phyloP scores from a whole-genome alignment of 768 basidiomycete species.

The Boletus sensibilis region DNA sequence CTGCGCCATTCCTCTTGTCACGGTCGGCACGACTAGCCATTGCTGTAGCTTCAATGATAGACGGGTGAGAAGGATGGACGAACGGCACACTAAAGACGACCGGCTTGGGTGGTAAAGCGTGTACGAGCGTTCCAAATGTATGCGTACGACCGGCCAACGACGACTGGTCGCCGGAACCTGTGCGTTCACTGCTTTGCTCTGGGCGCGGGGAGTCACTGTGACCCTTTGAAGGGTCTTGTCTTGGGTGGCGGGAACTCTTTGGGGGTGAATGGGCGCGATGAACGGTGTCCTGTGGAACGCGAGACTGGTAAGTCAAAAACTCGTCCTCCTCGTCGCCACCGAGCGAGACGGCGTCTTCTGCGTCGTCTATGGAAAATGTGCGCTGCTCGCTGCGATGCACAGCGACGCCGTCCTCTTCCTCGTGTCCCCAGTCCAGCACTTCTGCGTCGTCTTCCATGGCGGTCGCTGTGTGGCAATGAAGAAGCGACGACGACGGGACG shows the following conservation, averaged over 20 bases:
- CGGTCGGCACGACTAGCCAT: constrained; percentile 51
- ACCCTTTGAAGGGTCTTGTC: constrained; percentile 12
- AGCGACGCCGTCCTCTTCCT: constrained; percentile 44
- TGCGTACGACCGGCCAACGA: constrained; percentile 24
- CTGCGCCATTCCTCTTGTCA: constrained; percentile 43
- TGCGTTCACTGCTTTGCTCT: constrained; percentile 9
- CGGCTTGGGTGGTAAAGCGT: constrained; percentile 70
- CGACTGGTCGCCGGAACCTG: constrained; percentile 21
- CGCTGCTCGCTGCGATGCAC: constrained; percentile 41
- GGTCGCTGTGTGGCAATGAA: constrained; percentile 16
- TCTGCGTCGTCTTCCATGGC: constrained; percentile 68
- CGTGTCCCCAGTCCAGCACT: constrained; percentile 67
- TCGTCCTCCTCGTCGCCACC: constrained; percentile 73
- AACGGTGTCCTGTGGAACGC: constrained; percentile 29
- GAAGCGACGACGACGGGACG: constrained; percentile 13
- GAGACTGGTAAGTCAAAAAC: constrained; percentile 45
- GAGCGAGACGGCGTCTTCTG: constrained; percentile 66
- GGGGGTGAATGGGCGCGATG: constrained; percentile 20
- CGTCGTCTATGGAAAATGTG: constrained; percentile 38
- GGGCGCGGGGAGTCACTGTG: constrained; percentile 2
- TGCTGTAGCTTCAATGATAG: constrained; percentile 58
- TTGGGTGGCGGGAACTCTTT: constrained; percentile 12
- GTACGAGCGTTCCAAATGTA: constrained; percentile 47
- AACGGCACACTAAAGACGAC: constrained; percentile 49
- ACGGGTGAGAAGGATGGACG: constrained; percentile 54